These are phyloP conservation scores for Cyclotella kingstonii DNA, from an alignment of 108 stramenopile genomes.

Conservation along the genomic window DNA sequence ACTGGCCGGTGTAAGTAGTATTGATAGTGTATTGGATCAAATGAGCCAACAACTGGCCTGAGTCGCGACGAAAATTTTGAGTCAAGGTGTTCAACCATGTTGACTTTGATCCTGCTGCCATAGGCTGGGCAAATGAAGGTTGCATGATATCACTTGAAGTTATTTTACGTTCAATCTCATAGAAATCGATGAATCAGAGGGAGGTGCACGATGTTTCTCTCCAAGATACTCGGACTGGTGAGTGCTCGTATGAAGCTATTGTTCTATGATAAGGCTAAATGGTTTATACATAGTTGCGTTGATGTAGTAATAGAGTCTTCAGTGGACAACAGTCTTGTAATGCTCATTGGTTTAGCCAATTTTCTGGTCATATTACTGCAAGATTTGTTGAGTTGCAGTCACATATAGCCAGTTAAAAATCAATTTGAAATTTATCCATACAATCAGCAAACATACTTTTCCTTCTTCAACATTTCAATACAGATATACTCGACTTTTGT, in stretches of 20 bases:
- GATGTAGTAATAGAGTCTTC: conserved; percentile 77
- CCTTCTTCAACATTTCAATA: conserved; percentile 58
- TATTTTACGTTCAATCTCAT: background rate
- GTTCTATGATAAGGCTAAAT: background rate
- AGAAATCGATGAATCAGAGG: conserved; percentile 78
- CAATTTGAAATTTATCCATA: conserved; percentile 91
- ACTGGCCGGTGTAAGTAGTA: conserved; percentile 71
- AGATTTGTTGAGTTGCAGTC: conserved; percentile 61
- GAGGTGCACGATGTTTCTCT: conserved; percentile 52
- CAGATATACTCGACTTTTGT: conserved; percentile 86
- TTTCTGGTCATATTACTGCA: conserved; percentile 76
- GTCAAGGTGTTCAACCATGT: conserved; percentile 72
- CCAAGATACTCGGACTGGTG: conserved; percentile 37
- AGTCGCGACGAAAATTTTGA: background rate
- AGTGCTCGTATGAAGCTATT: background rate
- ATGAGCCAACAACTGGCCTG: no score
- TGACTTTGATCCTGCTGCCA: conserved; percentile 46
- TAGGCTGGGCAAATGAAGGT: conserved; percentile 78
- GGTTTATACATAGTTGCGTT: conserved; percentile 45
- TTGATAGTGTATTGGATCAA: background rate
- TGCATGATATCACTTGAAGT: background rate
- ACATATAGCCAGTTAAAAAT: conserved; percentile 72
- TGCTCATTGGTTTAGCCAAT: conserved; percentile 83
- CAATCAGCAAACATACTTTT: conserved; percentile 76
- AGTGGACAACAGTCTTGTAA: conserved; percentile 66